phyloP scores from a whole-genome alignment of 768 basidiomycete species.

The Auriscalpium orientale region DNA sequence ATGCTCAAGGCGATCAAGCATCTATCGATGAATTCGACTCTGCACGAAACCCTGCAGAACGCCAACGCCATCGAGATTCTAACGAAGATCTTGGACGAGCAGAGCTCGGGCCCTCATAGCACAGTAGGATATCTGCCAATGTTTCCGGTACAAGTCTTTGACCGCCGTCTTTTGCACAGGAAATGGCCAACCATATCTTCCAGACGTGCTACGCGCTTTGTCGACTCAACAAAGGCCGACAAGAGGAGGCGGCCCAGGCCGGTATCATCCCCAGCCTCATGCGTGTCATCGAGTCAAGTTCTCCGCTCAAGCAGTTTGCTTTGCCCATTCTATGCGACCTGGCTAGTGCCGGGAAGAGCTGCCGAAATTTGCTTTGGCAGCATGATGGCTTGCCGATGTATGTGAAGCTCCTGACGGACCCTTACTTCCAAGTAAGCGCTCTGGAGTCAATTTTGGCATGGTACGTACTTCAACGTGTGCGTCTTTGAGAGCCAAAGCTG shows the following conservation, averaged over 20 bases:
- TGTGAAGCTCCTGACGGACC: constrained; percentile 68
- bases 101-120: constrained; percentile 68
- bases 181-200: constrained; percentile 96
- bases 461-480: constrained; percentile 33
- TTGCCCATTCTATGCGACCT: constrained; percentile 95
- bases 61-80: constrained; percentile 91
- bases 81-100: constrained; percentile 77
- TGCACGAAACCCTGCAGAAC: constrained; percentile 92
- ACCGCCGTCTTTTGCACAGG: constrained; percentile 37
- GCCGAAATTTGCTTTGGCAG: constrained; percentile 85
- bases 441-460: constrained; percentile 87
- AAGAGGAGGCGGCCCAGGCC: constrained; percentile 95
- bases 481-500: neutral
- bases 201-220: constrained; percentile 97
- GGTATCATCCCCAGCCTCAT: constrained; percentile 91
- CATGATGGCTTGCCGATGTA: constrained; percentile 86
- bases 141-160: neutral
- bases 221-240: constrained; percentile 85
- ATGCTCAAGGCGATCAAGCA: constrained; percentile 96
- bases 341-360: constrained; percentile 90
- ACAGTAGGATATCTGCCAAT: constrained; percentile 45
- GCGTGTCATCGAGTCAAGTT: constrained; percentile 79
- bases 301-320: constrained; percentile 94
- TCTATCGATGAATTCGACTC: constrained; percentile 84
- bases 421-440: constrained; percentile 89